Percentiles rank a stretch among this genome's conserved stretches.
phyloP scores from a whole-genome alignment of 208 protist species.

The Entamoeba dispar region DNA sequence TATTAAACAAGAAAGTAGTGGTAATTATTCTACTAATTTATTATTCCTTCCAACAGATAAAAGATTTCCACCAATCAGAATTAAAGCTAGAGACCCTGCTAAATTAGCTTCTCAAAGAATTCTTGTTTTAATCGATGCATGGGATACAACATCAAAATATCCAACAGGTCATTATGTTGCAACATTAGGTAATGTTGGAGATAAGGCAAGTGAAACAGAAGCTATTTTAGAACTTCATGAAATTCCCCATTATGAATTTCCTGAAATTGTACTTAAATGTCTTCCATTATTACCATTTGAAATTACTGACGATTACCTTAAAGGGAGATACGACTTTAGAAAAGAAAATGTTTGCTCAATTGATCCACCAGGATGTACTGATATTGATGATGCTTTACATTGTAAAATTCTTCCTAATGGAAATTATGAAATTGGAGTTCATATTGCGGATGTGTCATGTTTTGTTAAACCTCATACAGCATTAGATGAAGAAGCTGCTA shows the following conservation, averaged over 20 bases:
- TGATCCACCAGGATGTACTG: slow-evolving; percentile 65
- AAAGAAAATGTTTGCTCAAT: slow-evolving; percentile 61
- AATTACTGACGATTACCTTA: slow-evolving; percentile 47
- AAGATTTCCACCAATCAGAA: neutral
- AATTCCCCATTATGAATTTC: slow-evolving; percentile 27
- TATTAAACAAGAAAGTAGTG: neutral
- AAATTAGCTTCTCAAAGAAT: slow-evolving; percentile 57
- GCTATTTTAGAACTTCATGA: slow-evolving; percentile 71
- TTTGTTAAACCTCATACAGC: slow-evolving; percentile 63
- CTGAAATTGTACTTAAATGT: slow-evolving; percentile 41
- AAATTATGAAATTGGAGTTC: slow-evolving; percentile 69
- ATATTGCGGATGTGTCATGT: slow-evolving; percentile 84
- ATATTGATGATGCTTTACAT: slow-evolving; percentile 55
- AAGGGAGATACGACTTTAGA: slow-evolving; percentile 53
- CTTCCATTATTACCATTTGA: slow-evolving; percentile 50
- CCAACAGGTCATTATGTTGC: slow-evolving; percentile 68
- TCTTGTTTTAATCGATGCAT: slow-evolving; percentile 71
- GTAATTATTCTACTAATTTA: neutral
- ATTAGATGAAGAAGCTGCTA: slow-evolving; percentile 68
- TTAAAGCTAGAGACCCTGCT: slow-evolving; percentile 7
- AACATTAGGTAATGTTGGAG: slow-evolving; percentile 63
- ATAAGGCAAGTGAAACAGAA: slow-evolving; percentile 67
- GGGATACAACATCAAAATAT: slow-evolving; percentile 57
- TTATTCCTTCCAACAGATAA: neutral
- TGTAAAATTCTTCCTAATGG: slow-evolving; percentile 14